Evolutionary conservation across 208 protist genomes (phyloP).

Genomic region (Acanthamoeba healyi): DNA sequence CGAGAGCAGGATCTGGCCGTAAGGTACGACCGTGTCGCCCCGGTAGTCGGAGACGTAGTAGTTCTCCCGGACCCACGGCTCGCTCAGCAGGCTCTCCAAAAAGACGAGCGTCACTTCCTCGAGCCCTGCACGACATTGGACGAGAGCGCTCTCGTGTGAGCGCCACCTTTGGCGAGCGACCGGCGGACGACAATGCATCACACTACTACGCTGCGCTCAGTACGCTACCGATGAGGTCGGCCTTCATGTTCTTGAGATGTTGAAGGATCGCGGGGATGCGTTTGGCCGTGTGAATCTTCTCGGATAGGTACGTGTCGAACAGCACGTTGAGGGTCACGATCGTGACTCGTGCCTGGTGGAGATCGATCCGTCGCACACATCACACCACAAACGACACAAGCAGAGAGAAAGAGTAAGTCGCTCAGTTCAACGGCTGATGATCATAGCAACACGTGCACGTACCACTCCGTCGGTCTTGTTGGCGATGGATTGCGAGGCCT

Average conservation of each 20-base stretch:
- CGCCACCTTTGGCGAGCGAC: neutral
- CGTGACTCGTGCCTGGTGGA: slow-evolving; percentile 19
- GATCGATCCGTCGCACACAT: no score
- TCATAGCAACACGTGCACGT: neutral
- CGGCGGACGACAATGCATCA: no score
- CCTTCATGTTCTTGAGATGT: slow-evolving; percentile 42
- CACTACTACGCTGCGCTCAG: no score
- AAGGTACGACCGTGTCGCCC: slow-evolving; percentile 49
- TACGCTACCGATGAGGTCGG: slow-evolving; percentile 70
- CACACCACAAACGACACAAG: neutral
- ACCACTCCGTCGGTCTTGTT: slow-evolving; percentile 59
- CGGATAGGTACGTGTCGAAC: slow-evolving; percentile 52
- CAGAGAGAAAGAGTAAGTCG: neutral
- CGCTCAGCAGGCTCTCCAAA: slow-evolving; percentile 27
- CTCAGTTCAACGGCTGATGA: neutral
- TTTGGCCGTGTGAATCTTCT: slow-evolving; percentile 54
- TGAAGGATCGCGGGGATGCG: slow-evolving; percentile 59
- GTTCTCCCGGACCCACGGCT: slow-evolving; percentile 56
- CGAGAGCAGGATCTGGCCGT: slow-evolving; percentile 69
- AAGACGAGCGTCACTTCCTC: slow-evolving; percentile 71
- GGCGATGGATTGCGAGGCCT: slow-evolving; percentile 39
- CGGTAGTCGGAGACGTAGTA: slow-evolving; percentile 62
- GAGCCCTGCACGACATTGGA: neutral
- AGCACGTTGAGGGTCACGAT: slow-evolving; percentile 70
- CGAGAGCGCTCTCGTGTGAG: no score